These are phyloP conservation scores for Lodderomyces jiufengensis DNA, from an alignment of 1,139 yeast genomes.

Conservation along the genomic window DNA sequence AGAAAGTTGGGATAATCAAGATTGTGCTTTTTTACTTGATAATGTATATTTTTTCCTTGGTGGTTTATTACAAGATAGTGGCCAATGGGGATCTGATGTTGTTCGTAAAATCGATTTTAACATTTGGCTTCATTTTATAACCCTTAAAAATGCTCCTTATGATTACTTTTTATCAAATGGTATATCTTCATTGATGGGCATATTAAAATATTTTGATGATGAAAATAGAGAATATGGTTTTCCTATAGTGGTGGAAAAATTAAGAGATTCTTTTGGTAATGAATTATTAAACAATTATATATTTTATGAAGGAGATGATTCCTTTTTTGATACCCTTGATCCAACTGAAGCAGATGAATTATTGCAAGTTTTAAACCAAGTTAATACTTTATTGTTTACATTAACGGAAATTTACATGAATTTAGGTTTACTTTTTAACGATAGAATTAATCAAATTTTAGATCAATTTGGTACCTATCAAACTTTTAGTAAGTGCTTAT, in stretches of 20 bases:
- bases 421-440: slow-evolving; percentile 46
- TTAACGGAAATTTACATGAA: slow-evolving; percentile 54
- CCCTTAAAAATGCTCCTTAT: slow-evolving; percentile 52
- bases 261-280: slow-evolving; percentile 15
- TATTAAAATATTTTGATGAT: slow-evolving; percentile 55
- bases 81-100: slow-evolving; percentile 47
- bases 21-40: slow-evolving; percentile 44
- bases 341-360: slow-evolving; percentile 30
- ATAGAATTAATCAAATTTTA: slow-evolving; percentile 46
- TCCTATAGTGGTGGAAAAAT: slow-evolving; percentile 18
- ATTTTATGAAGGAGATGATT: slow-evolving; percentile 13
- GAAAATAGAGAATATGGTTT: slow-evolving; percentile 52
- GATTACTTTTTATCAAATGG: slow-evolving; percentile 59
- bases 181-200: slow-evolving; percentile 49
- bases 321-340: slow-evolving; percentile 30
- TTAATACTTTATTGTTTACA: slow-evolving; percentile 41
- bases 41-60: slow-evolving; percentile 45
- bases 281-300: slow-evolving; percentile 19
- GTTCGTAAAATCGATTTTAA: slow-evolving; percentile 39
- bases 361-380: slow-evolving; percentile 28
- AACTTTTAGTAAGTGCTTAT: slow-evolving; percentile 29
- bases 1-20: slow-evolving; percentile 52
- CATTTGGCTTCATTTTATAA: slow-evolving; percentile 42
- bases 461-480: slow-evolving; percentile 37
- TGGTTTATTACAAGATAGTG: slow-evolving; percentile 44